These are phyloP conservation scores for Fusarium concolor DNA, from an alignment of 2,329 filamentous ascomycete species.

Conservation along the genomic window DNA sequence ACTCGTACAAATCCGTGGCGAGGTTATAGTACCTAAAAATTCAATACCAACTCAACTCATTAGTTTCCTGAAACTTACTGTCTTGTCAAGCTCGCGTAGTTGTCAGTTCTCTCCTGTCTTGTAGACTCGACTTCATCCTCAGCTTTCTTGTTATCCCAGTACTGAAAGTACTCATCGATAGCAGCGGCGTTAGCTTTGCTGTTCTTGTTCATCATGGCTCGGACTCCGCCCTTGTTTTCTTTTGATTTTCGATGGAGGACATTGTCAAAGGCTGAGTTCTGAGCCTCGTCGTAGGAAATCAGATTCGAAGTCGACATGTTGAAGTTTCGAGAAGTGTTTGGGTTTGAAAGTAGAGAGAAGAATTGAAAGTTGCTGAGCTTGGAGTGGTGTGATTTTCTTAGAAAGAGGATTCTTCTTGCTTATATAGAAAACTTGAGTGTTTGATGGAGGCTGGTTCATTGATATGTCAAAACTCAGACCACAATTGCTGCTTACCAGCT, in stretches of 20 bases:
- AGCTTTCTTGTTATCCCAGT: conserved; percentile 84
- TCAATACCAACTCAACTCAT: not conserved
- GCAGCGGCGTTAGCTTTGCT: conserved; percentile 76
- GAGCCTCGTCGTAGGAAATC: conserved; percentile 80
- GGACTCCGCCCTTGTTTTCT: conserved; percentile 74
- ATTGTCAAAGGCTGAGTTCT: conserved; percentile 88
- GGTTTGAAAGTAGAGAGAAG: accelerated
- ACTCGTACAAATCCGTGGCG: conserved; percentile 91
- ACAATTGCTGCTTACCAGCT: not conserved
- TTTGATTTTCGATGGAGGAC: conserved; percentile 79
- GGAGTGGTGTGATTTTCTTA: not conserved
- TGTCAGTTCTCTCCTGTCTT: conserved; percentile 74
- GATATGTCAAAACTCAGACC: conserved; percentile 7
- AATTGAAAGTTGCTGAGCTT: not conserved
- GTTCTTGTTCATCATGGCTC: conserved; percentile 85
- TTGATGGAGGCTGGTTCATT: not conserved
- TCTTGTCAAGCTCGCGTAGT: conserved; percentile 89
- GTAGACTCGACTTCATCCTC: conserved; percentile 80
- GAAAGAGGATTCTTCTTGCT: not conserved
- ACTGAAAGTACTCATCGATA: conserved; percentile 89
- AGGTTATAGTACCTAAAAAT: conserved; percentile 84
- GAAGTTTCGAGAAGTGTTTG: not conserved
- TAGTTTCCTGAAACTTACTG: conserved; percentile 67
- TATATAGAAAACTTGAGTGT: conserved; percentile 15
- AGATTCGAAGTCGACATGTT: conserved; percentile 57